phyloP scores from a whole-genome alignment of 2,329 filamentous ascomycete genomes.

The Diaporthe velutina region DNA sequence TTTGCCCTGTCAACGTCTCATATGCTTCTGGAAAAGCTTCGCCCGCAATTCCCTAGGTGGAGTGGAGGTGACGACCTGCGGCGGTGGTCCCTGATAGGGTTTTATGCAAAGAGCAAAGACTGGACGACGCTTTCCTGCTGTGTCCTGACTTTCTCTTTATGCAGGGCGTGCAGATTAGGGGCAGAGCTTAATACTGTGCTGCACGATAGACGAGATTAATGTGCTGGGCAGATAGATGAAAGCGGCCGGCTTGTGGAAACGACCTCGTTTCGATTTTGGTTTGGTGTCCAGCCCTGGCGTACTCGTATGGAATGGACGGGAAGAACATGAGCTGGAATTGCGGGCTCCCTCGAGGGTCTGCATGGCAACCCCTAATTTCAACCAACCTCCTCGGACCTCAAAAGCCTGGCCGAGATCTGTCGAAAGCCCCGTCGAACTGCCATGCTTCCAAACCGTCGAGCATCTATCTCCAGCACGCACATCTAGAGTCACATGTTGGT shows the following conservation, averaged over 20 bases:
- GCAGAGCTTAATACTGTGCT: slow-evolving; percentile 18
- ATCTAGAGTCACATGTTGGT: slow-evolving; percentile 1
- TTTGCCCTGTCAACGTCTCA: slow-evolving; percentile 29
- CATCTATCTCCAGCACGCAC: background rate
- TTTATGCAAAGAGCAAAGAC: background rate
- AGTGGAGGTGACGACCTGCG: background rate
- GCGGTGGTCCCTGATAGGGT: slow-evolving; percentile 5
- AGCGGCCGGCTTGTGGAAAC: background rate
- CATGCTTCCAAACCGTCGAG: background rate
- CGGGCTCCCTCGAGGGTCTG: background rate
- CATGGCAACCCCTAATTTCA: slow-evolving; percentile 9
- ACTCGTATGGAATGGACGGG: background rate
- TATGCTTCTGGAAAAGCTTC: slow-evolving; percentile 30
- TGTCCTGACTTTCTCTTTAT: slow-evolving; percentile 1
- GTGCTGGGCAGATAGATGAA: slow-evolving; percentile 1
- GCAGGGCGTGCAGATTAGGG: slow-evolving; percentile 20
- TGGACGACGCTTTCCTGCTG: background rate
- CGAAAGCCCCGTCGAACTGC: background rate
- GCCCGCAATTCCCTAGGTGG: background rate
- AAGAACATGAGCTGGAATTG: background rate
- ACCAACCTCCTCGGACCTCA: slow-evolving; percentile 10
- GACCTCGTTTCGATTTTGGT: slow-evolving; percentile 3
- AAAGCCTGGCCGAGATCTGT: slow-evolving; percentile 22
- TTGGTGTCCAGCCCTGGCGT: background rate
- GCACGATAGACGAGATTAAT: slow-evolving; percentile 31